Percentiles rank a stretch among this genome's conserved stretches.
Evolutionary conservation across 176 grass and related monocot genomes (phyloP).

Genomic region (Aegilops umbellulata): DNA sequence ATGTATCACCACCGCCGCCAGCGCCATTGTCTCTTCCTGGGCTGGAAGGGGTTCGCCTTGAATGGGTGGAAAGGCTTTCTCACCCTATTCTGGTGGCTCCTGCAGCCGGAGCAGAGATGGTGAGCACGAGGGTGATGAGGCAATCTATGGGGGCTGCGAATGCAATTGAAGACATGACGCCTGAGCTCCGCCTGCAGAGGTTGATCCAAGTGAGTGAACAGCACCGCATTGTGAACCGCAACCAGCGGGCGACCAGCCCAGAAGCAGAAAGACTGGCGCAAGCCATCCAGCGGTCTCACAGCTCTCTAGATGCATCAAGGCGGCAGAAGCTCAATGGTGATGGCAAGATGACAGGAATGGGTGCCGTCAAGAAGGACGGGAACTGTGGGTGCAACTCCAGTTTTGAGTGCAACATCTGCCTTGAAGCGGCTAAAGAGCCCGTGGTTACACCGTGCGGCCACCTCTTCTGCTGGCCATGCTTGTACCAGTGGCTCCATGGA

Average conservation of each 20-base stretch:
- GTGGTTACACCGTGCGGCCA: constrained; percentile 88
- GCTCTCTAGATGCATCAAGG: constrained; percentile 45
- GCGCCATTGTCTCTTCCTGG: neutral
- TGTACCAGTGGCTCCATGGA: constrained; percentile 67
- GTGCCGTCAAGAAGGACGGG: constrained; percentile 41
- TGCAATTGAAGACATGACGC: constrained; percentile 30
- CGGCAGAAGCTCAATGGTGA: constrained; percentile 35
- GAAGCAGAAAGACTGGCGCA: constrained; percentile 49
- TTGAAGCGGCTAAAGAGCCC: constrained; percentile 62
- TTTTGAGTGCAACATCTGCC: constrained; percentile 91
- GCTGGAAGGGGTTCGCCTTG: neutral
- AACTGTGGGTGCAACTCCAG: constrained; percentile 38
- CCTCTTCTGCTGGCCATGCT: constrained; percentile 90
- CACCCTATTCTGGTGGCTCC: neutral
- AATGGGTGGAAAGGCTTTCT: constrained; percentile 17
- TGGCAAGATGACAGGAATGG: constrained; percentile 32
- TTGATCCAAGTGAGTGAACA: constrained; percentile 62
- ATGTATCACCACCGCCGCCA: neutral
- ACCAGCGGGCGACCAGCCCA: constrained; percentile 28
- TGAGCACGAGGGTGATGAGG: neutral
- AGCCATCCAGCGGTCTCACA: constrained; percentile 56
- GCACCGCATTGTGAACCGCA: constrained; percentile 22
- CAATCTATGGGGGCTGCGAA: neutral
- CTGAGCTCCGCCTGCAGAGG: constrained; percentile 60
- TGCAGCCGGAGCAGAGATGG: constrained; percentile 11